Base-by-base conservation (phyloP, 306 rosid species). In the Luffa aegyptiaca region DNA sequence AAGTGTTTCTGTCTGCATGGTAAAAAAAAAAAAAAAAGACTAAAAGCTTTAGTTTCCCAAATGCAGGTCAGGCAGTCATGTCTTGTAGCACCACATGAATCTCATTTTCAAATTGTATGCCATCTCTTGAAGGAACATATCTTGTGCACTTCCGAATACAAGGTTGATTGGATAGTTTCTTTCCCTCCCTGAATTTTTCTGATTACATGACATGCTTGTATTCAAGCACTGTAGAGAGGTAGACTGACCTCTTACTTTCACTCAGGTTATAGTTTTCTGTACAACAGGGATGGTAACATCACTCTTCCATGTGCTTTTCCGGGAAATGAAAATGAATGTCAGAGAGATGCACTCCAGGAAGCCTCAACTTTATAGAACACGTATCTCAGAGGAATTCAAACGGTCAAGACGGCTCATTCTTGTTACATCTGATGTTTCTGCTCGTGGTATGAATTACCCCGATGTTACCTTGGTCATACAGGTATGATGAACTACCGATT, bases 381-480 rank as follows among this genome's bases (percentile, higher is more conserved):
- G 97, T 16, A 66, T 95, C 76, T 92, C 97, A 10, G 97, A 95
- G 79, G 98, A 95, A 88, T 95, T 95, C 78, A 88, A 71, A 87
- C 90, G 83, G 83, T 91, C 98, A 65, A 92, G 86, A 79, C 86
- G 84, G 69, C 57, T 88, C 82, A 88, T 91, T 90, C 97, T 95
- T 72, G 93, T 92, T 77, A 90, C 97, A 20, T 92, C 97, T 73
- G 98, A 92, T 82, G 98, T 95, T 81, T 91, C 97, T 37, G 85
- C 98, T 5, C 93, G 93, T 16, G 98, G 98, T 83, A 90, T 95
- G 91, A 89, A 91, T 84, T 92, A 95, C 81, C 98, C 98, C 52
- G 97, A 92, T 85, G 98, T 92, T 78, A 90, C 97, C n/a, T 86
- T 95, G 88, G 96, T 95, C 83, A 84, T 91, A 77, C 97, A 95